phyloP scores from a whole-genome alignment of 2,329 filamentous ascomycete genomes.

The Ustulina deusta region DNA sequence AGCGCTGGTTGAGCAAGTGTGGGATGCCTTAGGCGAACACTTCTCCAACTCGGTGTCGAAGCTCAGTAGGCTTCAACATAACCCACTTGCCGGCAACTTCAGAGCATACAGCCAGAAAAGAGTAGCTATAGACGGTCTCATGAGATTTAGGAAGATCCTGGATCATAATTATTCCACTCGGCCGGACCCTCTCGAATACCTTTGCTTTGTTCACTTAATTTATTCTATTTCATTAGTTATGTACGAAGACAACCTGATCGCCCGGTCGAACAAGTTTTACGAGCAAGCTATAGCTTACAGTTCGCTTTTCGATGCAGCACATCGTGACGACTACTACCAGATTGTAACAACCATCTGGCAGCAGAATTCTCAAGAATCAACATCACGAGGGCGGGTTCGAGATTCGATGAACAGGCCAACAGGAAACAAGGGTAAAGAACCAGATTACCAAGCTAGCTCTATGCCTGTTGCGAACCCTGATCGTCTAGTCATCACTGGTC shows the following conservation, averaged over 20 bases:
- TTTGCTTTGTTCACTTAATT: conserved; percentile 65
- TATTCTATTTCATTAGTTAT: conserved; percentile 64
- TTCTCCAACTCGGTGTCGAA: conserved; percentile 60
- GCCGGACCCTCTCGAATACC: conserved; percentile 56
- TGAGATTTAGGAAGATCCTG: conserved; percentile 56
- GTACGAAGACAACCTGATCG: conserved; percentile 56
- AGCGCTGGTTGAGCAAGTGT: conserved; percentile 58
- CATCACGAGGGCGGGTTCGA: conserved; percentile 40
- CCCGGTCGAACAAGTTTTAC: conserved; percentile 58
- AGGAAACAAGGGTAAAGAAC: conserved; percentile 59
- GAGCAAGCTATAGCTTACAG: conserved; percentile 61
- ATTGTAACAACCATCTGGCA: conserved; percentile 63
- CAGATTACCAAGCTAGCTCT: conserved; percentile 41
- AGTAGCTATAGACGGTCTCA: conserved; percentile 58
- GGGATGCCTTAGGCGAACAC: conserved; percentile 61
- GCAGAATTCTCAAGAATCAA: conserved; percentile 52
- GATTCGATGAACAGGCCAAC: conserved; percentile 40
- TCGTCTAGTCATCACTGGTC: conserved; percentile 56
- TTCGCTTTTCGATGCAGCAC: conserved; percentile 53
- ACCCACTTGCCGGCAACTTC: conserved; percentile 58
- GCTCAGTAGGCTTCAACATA: conserved; percentile 55
- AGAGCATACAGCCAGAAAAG: conserved; percentile 54
- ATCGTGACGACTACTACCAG: conserved; percentile 57
- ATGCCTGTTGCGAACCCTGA: conserved; percentile 48
- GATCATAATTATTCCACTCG: conserved; percentile 52